Conservation (phyloP, 352 stramenopile species). For the Phytophthora hybrid region DNA sequence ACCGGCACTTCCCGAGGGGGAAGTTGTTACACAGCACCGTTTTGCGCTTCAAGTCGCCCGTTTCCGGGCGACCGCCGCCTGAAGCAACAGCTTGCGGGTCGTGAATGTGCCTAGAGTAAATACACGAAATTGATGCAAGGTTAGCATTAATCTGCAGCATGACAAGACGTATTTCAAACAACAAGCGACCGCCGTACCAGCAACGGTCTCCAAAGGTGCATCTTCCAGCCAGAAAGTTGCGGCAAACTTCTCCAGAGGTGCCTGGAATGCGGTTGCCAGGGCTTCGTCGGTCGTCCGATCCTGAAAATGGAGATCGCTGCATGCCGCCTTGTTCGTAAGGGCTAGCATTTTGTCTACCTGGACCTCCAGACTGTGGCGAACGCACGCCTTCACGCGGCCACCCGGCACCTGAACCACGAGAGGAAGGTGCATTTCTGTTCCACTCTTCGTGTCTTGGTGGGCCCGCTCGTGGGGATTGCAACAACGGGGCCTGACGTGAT, state of each 20-base stretch:
- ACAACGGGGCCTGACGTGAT: conserved; percentile 31
- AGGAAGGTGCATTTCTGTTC: conserved; percentile 35
- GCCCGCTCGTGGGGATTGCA: conserved; percentile 31
- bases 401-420: conserved; percentile 29
- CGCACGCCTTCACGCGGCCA: conserved; percentile 39
- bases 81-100: conserved; percentile 37
- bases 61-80: conserved; percentile 40
- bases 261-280: conserved; percentile 49
- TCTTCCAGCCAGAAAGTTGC: conserved; percentile 71
- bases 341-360: conserved; percentile 35
- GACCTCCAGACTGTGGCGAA: conserved; percentile 37
- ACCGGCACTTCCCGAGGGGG: conserved; percentile 76
- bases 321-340: conserved; percentile 30
- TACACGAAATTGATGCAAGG: conserved; percentile 6
- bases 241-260: conserved; percentile 74
- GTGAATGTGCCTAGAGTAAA: conserved; percentile 63
- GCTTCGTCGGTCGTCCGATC: conserved; percentile 39
- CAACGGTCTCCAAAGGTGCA: conserved; percentile 86
- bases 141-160: conserved; percentile 24
- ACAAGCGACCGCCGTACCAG: conserved; percentile 62
- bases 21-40: conserved; percentile 84
- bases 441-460: conserved; percentile 41
- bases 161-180: neutral
- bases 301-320: conserved; percentile 39
- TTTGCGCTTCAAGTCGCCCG: conserved; percentile 65